These are phyloP conservation scores for Aspergillus kassunensis DNA, from an alignment of 495 filamentous ascomycete species.

Conservation along the genomic window DNA sequence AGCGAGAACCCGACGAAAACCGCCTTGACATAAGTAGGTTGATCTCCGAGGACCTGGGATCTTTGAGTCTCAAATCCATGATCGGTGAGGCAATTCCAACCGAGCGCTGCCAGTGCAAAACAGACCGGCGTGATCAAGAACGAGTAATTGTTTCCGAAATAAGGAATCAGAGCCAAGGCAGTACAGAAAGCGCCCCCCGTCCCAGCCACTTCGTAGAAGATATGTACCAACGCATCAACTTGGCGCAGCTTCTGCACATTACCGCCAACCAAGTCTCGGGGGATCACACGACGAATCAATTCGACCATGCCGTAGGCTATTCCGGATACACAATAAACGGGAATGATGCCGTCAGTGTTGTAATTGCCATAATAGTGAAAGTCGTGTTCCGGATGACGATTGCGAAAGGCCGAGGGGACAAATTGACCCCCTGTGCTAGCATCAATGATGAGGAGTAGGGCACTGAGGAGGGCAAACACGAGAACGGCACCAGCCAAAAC, in stretches of 20 bases:
- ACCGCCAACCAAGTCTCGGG: constrained; percentile 43
- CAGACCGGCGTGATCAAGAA: constrained; percentile 40
- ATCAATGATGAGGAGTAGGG: constrained; percentile 25
- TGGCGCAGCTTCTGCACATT: constrained; percentile 38
- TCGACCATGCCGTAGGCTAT: constrained; percentile 41
- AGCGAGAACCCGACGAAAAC: constrained; percentile 28
- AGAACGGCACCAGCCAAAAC: constrained; percentile 34
- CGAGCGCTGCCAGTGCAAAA: constrained; percentile 29
- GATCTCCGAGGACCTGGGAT: constrained; percentile 6
- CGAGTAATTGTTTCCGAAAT: constrained; percentile 43
- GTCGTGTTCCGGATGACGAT: constrained; percentile 26
- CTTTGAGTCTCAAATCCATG: constrained; percentile 24
- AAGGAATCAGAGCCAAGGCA: constrained; percentile 37
- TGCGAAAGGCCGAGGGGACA: constrained; percentile 19
- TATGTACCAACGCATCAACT: constrained; percentile 44
- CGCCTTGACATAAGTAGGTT: constrained; percentile 21
- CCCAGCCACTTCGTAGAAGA: constrained; percentile 42
- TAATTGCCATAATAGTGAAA: constrained; percentile 38
- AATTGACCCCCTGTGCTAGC: constrained; percentile 37
- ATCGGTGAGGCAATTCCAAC: constrained; percentile 37
- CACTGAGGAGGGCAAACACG: constrained; percentile 36
- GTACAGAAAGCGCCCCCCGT: constrained; percentile 41
- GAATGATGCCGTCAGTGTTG: constrained; percentile 41
- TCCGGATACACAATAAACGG: constrained; percentile 34
- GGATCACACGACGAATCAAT: constrained; percentile 41